Evolutionary conservation across 495 filamentous ascomycete genomes (phyloP), one percentile per base, ranked within the genome.

Genomic region (Aspergillus olivimuriae): DNA sequence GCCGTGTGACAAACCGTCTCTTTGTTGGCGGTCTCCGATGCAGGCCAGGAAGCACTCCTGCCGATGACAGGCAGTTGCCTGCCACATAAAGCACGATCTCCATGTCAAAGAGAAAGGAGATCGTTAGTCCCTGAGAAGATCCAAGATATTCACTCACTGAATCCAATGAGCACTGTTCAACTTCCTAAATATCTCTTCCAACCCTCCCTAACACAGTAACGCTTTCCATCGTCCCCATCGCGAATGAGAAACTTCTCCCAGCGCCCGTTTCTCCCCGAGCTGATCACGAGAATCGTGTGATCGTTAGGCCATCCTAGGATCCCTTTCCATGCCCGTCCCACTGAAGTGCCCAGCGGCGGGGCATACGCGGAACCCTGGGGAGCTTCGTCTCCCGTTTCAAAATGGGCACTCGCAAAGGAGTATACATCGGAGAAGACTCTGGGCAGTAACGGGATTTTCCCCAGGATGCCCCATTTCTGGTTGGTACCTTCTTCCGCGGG

Each of bases 381-480:
- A 2, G 69, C 65, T 53, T 89, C 86, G 16, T 89, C 83, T 9
- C 84, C 88, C 8, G 85, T 81, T 51, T 89, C 84, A 52, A 94
- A 94, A 40, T 82, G 78, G 2, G 76, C 70, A 20, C 76, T 83
- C 22, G 83, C 73, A 53, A 86, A 83, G 2, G 85, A 89, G 57
- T 94, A 91, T n/a, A 81, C 69, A 48, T 95, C 89, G 0, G 84
- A 88, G 53, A 95, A 89, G 4, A 87, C 60, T 16, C 82, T 76
- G 12, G 89, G 89, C 34, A 91, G 75, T 43, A 90, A 61, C 1
- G 89, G 87, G 24, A 94, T 73, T 53, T 78, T 86, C 37, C 83
- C 78, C 12, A 94, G 63, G 36, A 91, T 69, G 2, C 87, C 87
- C 86, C 85, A 90, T 68, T 89, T 90, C 23, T 81, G 77, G 38